Base-by-base conservation (phyloP, 306 rosid species). In the Dicorynia guianensis region DNA sequence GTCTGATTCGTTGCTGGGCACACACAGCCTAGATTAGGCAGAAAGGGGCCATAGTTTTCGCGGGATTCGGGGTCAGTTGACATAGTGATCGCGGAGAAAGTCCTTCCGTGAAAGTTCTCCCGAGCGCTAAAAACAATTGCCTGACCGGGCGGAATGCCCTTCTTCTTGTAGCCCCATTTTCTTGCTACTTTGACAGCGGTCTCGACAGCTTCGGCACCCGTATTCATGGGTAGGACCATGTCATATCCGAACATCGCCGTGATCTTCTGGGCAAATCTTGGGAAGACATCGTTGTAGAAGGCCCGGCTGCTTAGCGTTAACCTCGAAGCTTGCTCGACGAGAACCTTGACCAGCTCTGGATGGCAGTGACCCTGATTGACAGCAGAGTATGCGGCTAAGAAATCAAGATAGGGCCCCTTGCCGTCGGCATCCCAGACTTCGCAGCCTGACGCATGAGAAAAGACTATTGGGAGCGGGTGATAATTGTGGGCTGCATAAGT, bases 291-390 rank as follows among this genome's bases (percentile, higher is more conserved):
- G 78, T 95, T 95, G 69, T 90, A 87, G 86, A 95, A 95, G 43
- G 99, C 99, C 72, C 99, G 92, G 76, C 98, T 92, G 83, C 99
- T 92, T 71, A 95, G 89, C 13, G 99, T 95, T 74, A 95, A 86
- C 81, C 71, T 90, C 80, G 86, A 85, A 67, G 93, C 90, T 85
- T 92, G 98, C 76, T 92, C 92, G 77, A 73, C 78, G 71, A 92
- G 86, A 39, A 97, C 96, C 79, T 92, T 89, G 81, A 92, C 46
- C 25, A 95, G 90, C 75, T 89, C 86, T 44, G 97, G 93, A 89
- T 95, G 98, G 81, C 99, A 89, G 80, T 92, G 98, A 60, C 99
- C 99, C 99, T 96, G 99, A 76, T 96, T 96, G 85, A 96, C 99
- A 49, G 99, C 99, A 62, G 99, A 96, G 73, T 92, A 90, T 65